Evolutionary conservation across 305 asterid species (phyloP).

Genomic region (Fraxinus paxiana): DNA sequence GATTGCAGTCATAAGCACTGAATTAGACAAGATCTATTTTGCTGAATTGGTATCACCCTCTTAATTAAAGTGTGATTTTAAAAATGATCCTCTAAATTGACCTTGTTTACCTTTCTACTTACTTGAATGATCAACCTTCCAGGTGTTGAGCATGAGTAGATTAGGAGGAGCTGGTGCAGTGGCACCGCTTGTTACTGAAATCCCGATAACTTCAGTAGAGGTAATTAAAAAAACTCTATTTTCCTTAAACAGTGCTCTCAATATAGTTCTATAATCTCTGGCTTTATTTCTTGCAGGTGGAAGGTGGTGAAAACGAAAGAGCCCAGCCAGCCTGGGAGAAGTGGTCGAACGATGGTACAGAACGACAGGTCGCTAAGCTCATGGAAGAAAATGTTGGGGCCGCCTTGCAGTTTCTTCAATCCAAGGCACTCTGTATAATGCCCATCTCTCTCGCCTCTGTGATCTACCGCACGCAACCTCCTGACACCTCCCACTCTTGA

Average conservation of each 20-base stretch:
- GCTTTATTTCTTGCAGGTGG: constrained; percentile 32
- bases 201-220: constrained; percentile 74
- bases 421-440: constrained; percentile 52
- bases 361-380: constrained; percentile 50
- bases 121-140: constrained; percentile 20
- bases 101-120: background rate
- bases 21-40: background rate
- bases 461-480: constrained; percentile 46
- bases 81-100: background rate
- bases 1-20: background rate
- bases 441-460: constrained; percentile 23
- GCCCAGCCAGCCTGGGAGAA: constrained; percentile 54
- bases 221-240: constrained; percentile 29
- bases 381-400: constrained; percentile 57
- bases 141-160: constrained; percentile 99
- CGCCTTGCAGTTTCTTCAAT: constrained; percentile 55
- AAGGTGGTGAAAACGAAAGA: constrained; percentile 46
- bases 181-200: constrained; percentile 92
- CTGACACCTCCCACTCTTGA: constrained; percentile 37
- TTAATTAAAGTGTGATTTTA: background rate
- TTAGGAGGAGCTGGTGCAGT: constrained; percentile 96
- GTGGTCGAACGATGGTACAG: constrained; percentile 56
- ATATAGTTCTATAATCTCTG: background rate
- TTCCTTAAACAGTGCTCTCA: background rate
- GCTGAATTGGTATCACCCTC: background rate